Conservation (phyloP, 768 basidiomycete genomes). For the Cystofilobasidium macerans region DNA sequence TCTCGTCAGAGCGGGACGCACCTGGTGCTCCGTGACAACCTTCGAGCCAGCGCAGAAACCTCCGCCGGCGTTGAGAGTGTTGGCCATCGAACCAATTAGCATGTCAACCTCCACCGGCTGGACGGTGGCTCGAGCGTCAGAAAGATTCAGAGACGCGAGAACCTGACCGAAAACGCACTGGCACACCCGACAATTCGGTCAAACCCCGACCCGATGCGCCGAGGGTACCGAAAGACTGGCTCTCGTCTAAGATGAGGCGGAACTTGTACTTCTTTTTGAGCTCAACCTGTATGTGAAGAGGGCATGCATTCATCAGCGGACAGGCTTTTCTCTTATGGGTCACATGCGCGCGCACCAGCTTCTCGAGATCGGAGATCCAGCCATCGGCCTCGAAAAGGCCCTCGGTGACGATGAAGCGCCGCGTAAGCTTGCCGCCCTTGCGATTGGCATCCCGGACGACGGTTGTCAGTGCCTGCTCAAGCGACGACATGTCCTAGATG, state of each 20-base stretch:
- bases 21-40: constrained; percentile 79
- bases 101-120: constrained; percentile 86
- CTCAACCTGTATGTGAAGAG: constrained; percentile 55
- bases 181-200: constrained; percentile 87
- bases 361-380: constrained; percentile 80
- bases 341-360: constrained; percentile 53
- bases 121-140: not conserved
- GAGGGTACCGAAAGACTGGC: constrained; percentile 81
- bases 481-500: constrained; percentile 48
- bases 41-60: constrained; percentile 90
- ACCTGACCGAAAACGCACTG: constrained; percentile 46
- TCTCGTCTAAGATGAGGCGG: constrained; percentile 85
- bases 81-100: constrained; percentile 81
- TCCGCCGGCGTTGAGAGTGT: constrained; percentile 66
- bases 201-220: constrained; percentile 88
- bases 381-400: constrained; percentile 95
- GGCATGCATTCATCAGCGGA: not conserved
- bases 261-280: constrained; percentile 94
- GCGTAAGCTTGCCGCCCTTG: constrained; percentile 65
- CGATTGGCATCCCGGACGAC: constrained; percentile 83
- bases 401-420: constrained; percentile 91
- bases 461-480: constrained; percentile 73
- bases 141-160: not conserved
- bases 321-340: too few relatives aligned
- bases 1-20: constrained; percentile 32